These are phyloP conservation scores for Aspergillus carbonarius DNA, from an alignment of 2,329 filamentous ascomycete genomes.

Conservation along the genomic window DNA sequence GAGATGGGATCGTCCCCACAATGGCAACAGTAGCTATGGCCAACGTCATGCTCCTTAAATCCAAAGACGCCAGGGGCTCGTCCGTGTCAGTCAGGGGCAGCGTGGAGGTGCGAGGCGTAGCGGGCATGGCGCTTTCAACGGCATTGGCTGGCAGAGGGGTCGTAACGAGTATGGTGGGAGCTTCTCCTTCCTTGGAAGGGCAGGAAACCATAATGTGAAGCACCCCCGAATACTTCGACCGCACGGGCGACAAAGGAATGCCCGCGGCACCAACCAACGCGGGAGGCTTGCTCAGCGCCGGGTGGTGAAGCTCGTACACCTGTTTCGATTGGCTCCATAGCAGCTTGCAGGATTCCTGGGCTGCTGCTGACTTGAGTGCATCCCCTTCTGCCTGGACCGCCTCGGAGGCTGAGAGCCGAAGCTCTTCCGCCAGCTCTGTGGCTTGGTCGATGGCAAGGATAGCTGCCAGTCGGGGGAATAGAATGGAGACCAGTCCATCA, in stretches of 20 bases:
- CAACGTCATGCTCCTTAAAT: conserved; percentile 43
- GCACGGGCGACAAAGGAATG: conserved; percentile 34
- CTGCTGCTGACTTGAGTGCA: conserved; percentile 45
- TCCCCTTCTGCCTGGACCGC: conserved; percentile 44
- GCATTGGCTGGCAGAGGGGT: conserved; percentile 37
- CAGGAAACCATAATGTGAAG: conserved; percentile 45
- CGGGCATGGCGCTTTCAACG: conserved; percentile 33
- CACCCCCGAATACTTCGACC: conserved; percentile 32
- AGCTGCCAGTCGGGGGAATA: conserved; percentile 51
- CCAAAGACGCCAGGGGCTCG: conserved; percentile 43
- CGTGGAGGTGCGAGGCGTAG: conserved; percentile 39
- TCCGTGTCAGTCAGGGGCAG: conserved; percentile 41
- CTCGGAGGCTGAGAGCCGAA: conserved; percentile 41
- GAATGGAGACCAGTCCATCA: conserved; percentile 45
- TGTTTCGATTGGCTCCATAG: conserved; percentile 43
- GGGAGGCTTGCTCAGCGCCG: conserved; percentile 38
- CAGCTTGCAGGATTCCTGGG: conserved; percentile 48
- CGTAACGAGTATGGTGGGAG: conserved; percentile 40
- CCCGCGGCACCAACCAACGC: conserved; percentile 36
- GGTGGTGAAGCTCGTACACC: conserved; percentile 49
- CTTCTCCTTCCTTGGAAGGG: conserved; percentile 21
- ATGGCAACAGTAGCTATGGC: conserved; percentile 44
- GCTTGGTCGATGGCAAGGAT: conserved; percentile 51
- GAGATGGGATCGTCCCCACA: conserved; percentile 42
- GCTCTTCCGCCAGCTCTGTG: conserved; percentile 38